Evolutionary conservation across 495 filamentous ascomycete species (phyloP), one percentile per base, ranked within the genome.

Genomic region (Xylaria acuta): DNA sequence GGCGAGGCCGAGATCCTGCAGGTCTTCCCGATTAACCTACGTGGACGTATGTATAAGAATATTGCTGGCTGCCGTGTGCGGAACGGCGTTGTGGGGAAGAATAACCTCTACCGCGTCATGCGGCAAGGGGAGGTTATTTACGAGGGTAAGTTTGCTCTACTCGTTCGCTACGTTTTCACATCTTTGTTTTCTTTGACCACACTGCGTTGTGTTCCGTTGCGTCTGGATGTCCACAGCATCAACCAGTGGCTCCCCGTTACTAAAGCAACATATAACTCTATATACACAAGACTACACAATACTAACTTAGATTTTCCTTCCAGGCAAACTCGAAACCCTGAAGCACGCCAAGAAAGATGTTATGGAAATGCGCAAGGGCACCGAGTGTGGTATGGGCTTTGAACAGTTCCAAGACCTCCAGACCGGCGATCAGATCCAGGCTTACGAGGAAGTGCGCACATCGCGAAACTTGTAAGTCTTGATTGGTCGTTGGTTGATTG

Each of bases 261-360:
- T 3, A 43, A 32, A 5, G 5, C 20, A n/a, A 30, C 22, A 47
- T 47, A 43, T 34, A 34, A 40, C 20, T 8, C 43, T 40, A 18
- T 45, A 38, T 30, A 12, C 1, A 34, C 25, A 32, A 51, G 34
- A 32, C 12, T 20, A 43, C 5, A 41, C 34, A 14, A 25, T 20
- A 30, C 65, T 67, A 36, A 67, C 18, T 58, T 16, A 1, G 38
- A 5, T 51, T 38, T 30, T 56, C 14, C 30, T 32, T 16, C 71
- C 63, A 64, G 95, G 95, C 67, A 83, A 86, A 11, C 86, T 98
- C 18, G 84, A 88, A 25, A 93, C 92, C 3, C 88, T 99, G 40
- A 98, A 96, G 84, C 92, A 95, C 75, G 88, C 92, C 78, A 97
- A 98, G 87, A 96, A 97, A 75, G 93, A 97, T 77, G 91, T 94